Evolutionary conservation across 495 filamentous ascomycete genomes (phyloP), one percentile per base, ranked within the genome.

Genomic region (Penicillium egyptiacum): DNA sequence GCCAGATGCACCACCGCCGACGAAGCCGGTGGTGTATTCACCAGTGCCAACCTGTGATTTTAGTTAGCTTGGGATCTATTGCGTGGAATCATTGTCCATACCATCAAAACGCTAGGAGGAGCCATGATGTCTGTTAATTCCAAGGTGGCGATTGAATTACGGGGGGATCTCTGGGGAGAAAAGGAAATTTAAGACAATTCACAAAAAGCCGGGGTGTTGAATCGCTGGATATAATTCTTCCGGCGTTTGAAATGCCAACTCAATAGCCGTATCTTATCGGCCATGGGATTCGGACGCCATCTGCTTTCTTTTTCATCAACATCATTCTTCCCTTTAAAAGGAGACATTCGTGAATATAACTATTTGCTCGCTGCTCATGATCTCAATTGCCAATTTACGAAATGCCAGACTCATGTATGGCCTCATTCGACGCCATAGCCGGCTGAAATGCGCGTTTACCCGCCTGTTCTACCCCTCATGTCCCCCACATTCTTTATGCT

Each of bases 11-110:
- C 84, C 86, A 62, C 83, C 85, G 45, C 88, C 89, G 59, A 92
- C 89, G 64, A 91, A 94, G 37, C 91, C 91, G 44, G 92, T 96
- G 59, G 92, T 97, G 81, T 96, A 96, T 76, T 97, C 92, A 55
- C 92, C 91, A n/a, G 89, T 92, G 25, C 90, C 90, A 35, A 95
- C 83, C 87, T 89, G 61, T 23, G 7, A 30, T 25, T 39, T 20
- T 10, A 53, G 56, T 64, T 50, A 67, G 62, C 56, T 61, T 58
- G 17, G 3, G 9, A 22, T 11, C 16, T 19, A 30, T 20, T 23
- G 39, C 57, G 45, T 33, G 46, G 35, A 37, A 45, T 11, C n/a
- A 14, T 37, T 44, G 20, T 23, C 1, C 77, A 63, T 72, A 89
- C 89, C 92, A 96, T 96, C 71, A 93, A 82, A 56, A 96, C 90